Conservation (phyloP, 768 basidiomycete species). For the Imleria badia region DNA sequence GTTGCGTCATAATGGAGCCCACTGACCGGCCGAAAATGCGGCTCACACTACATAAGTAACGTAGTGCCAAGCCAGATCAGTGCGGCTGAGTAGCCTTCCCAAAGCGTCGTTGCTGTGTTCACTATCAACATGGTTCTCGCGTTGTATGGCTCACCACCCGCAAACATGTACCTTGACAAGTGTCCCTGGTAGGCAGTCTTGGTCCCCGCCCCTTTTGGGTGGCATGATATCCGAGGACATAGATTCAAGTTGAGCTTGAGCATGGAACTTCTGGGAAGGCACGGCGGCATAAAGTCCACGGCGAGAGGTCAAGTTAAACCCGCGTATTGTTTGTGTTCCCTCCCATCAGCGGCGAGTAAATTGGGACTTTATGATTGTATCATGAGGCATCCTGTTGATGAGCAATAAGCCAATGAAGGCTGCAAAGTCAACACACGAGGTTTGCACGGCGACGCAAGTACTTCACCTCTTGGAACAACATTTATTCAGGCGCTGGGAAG, state of each 20-base stretch:
- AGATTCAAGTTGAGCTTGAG: neutral
- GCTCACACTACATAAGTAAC: slow-evolving; percentile 20
- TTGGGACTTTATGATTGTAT: too few relatives aligned
- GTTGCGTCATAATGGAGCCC: slow-evolving; percentile 12
- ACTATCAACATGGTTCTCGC: slow-evolving; percentile 14
- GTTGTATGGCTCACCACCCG: slow-evolving; percentile 16
- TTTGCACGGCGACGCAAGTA: too few relatives aligned
- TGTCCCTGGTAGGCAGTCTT: slow-evolving; percentile 12
- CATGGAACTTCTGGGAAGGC: too few relatives aligned
- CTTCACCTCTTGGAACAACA: too few relatives aligned
- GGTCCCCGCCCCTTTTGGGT: slow-evolving; percentile 9
- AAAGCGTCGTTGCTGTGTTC: slow-evolving; percentile 4
- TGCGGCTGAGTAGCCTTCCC: slow-evolving; percentile 25
- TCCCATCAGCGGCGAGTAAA: too few relatives aligned
- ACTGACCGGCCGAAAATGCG: slow-evolving; percentile 19
- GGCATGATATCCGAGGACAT: slow-evolving; percentile 23
- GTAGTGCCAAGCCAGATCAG: slow-evolving; percentile 24
- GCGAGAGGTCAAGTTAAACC: too few relatives aligned
- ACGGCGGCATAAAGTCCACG: too few relatives aligned
- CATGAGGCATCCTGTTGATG: too few relatives aligned
- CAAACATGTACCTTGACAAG: slow-evolving; percentile 8
- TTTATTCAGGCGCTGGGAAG: too few relatives aligned
- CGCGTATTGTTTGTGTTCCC: too few relatives aligned
- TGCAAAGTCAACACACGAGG: too few relatives aligned
- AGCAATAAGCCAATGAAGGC: too few relatives aligned